Evolutionary conservation across 2,329 filamentous ascomycete species (phyloP), one percentile per base, ranked within the genome.

Genomic region (Chlorencoelia australis): DNA sequence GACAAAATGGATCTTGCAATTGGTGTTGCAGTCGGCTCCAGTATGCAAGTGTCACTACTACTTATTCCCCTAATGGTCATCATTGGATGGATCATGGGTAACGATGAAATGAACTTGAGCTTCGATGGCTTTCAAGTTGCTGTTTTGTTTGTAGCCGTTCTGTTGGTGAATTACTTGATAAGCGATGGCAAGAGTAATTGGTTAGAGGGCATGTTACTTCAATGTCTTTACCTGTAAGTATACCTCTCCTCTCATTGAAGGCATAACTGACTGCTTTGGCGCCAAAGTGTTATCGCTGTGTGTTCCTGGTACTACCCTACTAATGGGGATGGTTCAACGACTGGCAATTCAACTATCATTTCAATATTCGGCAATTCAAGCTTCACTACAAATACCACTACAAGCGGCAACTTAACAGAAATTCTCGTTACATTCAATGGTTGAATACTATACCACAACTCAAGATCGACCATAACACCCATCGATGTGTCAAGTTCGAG

Each of bases 101-200:
- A 86, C 49, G 76, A 71, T 33, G 61, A 67, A 24, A 78, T 82
- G 76, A 79, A 71, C 6, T 63, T 83, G 4, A 71, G 73, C 51
- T 82, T 83, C 50, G 78, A 83, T 54, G 78, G 78, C 1, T 95
- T 95, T 66, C 85, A 94, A 62, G 79, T 94, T 10, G 81, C 87
- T 15, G 79, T 82, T 26, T 64, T 94, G 26, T 93, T 94, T 49
- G 82, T 91, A 9, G 78, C 84, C 2, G 83, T 85, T 0, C 73
- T 94, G 27, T 69, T 94, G 21, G 82, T 88, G 40, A 94, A 93
- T 56, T 94, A 93, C 55, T 62, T 94, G 28, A 85, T 93, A 32
- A 69, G 79, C 14, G 85, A 93, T 50, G 37, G 37, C 35, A 73
- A 73, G 47, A 71, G 66, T 25, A 61, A 69, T 45, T 71, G 67